Percentiles rank a stretch among this genome's conserved stretches.
These are phyloP conservation scores for Purshia tridentata DNA, from an alignment of 306 rosid species.

Conservation along the genomic window DNA sequence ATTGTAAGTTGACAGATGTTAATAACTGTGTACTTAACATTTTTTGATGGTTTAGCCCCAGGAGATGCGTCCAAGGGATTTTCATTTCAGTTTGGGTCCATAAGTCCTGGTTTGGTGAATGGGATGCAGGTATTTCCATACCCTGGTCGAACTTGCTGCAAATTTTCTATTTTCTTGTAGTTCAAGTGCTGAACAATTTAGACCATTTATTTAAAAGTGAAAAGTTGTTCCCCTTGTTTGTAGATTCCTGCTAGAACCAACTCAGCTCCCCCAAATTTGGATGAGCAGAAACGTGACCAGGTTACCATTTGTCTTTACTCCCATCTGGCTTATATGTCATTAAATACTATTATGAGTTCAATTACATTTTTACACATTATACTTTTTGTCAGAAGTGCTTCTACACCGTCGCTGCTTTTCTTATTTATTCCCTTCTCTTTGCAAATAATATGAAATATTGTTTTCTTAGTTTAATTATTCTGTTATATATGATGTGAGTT, in stretches of 20 bases:
- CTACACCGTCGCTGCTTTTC: not conserved
- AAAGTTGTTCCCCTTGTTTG: conserved; percentile 23
- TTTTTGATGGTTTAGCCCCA: conserved; percentile 36
- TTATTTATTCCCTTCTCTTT: not conserved
- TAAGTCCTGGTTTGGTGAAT: conserved; percentile 68
- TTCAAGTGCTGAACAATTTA: not conserved
- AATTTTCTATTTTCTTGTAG: conserved; percentile 5
- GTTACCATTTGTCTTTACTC: conserved; percentile 32
- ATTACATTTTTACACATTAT: not conserved
- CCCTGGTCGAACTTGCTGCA: conserved; percentile 8
- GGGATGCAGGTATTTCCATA: conserved; percentile 62
- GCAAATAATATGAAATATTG: not conserved
- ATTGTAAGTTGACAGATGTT: not conserved
- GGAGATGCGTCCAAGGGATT: conserved; percentile 68
- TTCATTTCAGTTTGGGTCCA: conserved; percentile 85
- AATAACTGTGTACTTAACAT: not conserved
- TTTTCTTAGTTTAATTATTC: not conserved
- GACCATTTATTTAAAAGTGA: not conserved
- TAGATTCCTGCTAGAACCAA: conserved; percentile 94
- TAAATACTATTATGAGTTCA: conserved; percentile 13
- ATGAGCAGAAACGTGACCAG: conserved; percentile 88
- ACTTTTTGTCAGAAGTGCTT: not conserved
- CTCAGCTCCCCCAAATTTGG: conserved; percentile 98
- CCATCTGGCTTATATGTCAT: conserved; percentile 15
- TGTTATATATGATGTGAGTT: not conserved